Conservation (phyloP, 768 basidiomycete genomes). For the Kondoa malvinella region DNA sequence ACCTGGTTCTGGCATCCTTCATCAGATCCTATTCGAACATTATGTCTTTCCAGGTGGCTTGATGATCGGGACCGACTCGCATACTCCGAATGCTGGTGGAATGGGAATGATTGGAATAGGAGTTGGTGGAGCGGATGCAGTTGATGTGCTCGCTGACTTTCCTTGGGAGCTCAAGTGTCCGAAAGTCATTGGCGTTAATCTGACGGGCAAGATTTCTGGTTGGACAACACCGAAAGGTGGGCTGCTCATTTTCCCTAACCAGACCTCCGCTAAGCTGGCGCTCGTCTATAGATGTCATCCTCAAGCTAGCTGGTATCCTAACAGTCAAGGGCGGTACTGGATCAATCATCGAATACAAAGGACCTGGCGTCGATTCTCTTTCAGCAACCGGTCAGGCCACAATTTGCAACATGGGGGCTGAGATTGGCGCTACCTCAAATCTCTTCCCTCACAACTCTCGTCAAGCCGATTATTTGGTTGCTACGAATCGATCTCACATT, state of each 20-base stretch:
- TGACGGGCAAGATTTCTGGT: slow-evolving; percentile 70
- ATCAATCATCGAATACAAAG: slow-evolving; percentile 93
- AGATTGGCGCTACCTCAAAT: slow-evolving; percentile 97
- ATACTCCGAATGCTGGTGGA: slow-evolving; percentile 94
- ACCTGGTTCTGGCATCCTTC: slow-evolving; percentile 93
- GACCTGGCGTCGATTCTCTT: slow-evolving; percentile 83
- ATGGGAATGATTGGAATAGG: slow-evolving; percentile 91
- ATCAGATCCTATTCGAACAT: slow-evolving; percentile 89
- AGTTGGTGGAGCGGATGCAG: slow-evolving; percentile 56
- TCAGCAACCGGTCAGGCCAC: slow-evolving; percentile 99
- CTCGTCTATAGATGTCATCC: slow-evolving; percentile 60
- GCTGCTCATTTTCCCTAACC: background rate
- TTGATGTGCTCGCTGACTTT: slow-evolving; percentile 95
- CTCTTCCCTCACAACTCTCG: slow-evolving; percentile 96
- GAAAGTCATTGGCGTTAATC: slow-evolving; percentile 50
- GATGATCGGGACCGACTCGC: slow-evolving; percentile 78
- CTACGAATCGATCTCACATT: slow-evolving; percentile 86
- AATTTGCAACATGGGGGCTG: slow-evolving; percentile 99
- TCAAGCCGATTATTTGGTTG: slow-evolving; percentile 81
- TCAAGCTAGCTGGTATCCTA: slow-evolving; percentile 95
- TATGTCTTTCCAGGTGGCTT: slow-evolving; percentile 98
- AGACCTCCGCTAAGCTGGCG: slow-evolving; percentile 10
- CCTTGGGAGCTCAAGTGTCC: slow-evolving; percentile 87
- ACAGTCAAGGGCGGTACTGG: slow-evolving; percentile 99
- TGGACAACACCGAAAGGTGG: slow-evolving; percentile 79